Evolutionary conservation across 2,329 filamentous ascomycete genomes (phyloP).

Genomic region (Orbilia blumenaviensis): DNA sequence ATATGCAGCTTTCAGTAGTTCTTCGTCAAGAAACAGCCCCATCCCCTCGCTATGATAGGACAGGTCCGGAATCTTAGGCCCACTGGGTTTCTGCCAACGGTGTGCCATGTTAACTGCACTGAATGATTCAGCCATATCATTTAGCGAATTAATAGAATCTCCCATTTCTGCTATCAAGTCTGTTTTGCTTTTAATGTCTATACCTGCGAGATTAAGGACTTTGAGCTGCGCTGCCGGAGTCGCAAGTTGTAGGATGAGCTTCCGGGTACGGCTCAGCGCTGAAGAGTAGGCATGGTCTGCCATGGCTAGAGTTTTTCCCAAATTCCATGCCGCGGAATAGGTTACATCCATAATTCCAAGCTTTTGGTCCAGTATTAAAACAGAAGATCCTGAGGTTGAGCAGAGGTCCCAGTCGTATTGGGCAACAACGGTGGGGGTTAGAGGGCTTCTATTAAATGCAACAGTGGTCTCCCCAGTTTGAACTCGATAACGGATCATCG

Average conservation of each 20-base stretch:
- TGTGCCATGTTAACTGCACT: slow-evolving; percentile 3
- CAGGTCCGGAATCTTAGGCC: not conserved
- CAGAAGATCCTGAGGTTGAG: slow-evolving; percentile 60
- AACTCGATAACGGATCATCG: slow-evolving; percentile 59
- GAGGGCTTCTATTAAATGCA: slow-evolving; percentile 61
- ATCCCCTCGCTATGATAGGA: slow-evolving; percentile 7
- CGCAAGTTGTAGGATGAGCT: slow-evolving; percentile 42
- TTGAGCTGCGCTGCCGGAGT: slow-evolving; percentile 49
- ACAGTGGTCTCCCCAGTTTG: slow-evolving; percentile 62
- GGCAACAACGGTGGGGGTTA: slow-evolving; percentile 59
- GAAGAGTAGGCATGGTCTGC: slow-evolving; percentile 59
- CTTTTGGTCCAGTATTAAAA: slow-evolving; percentile 62
- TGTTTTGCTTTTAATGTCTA: slow-evolving; percentile 8
- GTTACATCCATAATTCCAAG: slow-evolving; percentile 63
- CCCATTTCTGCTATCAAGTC: not conserved
- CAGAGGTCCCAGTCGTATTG: not conserved
- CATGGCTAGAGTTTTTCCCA: slow-evolving; percentile 62
- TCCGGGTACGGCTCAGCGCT: slow-evolving; percentile 58
- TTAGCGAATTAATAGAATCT: not conserved
- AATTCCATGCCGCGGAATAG: slow-evolving; percentile 63
- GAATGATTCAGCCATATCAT: not conserved
- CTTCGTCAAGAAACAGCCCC: slow-evolving; percentile 1
- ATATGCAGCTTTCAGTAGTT: not conserved
- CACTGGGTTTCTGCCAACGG: slow-evolving; percentile 11
- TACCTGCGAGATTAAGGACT: slow-evolving; percentile 10